Evolutionary conservation across 2,329 filamentous ascomycete genomes (phyloP), one percentile per base, ranked within the genome.

Genomic region (Bipolaris zeicola): DNA sequence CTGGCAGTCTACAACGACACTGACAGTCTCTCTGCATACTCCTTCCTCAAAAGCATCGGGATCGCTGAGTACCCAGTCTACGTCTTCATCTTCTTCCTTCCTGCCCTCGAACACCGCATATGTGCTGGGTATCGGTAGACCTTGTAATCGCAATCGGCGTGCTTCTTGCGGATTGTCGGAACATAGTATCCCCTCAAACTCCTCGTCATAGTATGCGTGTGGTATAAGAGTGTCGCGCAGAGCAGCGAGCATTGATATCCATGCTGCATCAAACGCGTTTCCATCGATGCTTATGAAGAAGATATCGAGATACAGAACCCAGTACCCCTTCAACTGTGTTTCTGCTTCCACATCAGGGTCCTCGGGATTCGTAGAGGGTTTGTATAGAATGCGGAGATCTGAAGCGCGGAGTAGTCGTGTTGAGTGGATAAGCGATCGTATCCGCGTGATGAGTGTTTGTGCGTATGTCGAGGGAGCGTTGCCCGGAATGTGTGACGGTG

Each of bases 291-390:
- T 96, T 64, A 99, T 89, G 78, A 96, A 95, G 71, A 97, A 85
- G n/a, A 97, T 83, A 72, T 98, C 94, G 63, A 99, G 90, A 76
- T 96, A 97, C 18, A 99, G 85, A 8, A 91, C 88, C 95, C 94
- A 99, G 76, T 96, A 98, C 0, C 89, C 95, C 73, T 90, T 94
- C 10, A 94, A 77, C 60, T 87, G 82, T 6, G 74, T 73, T 37
- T 72, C 70, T 5, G 77, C 71, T 3, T 81, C 80, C 20, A 83
- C 80, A 16, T 80, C 75, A 55, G 84, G 80, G 31, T 80, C 72
- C 26, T 75, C 75, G n/a, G 78, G 50, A 49, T 77, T 75, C 0
- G 62, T 56, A 16, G 81, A 78, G 22, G 80, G 81, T 37, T 81
- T 81, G 67, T 90, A 84, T 81, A 84, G 88, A 74, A 98, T 92